A percentile compares a stretch with the other conserved stretches of the same genome.
Evolutionary conservation across 1,284 basidiomycete species (phyloP).

Genomic region (Singerocomus inundabilis): DNA sequence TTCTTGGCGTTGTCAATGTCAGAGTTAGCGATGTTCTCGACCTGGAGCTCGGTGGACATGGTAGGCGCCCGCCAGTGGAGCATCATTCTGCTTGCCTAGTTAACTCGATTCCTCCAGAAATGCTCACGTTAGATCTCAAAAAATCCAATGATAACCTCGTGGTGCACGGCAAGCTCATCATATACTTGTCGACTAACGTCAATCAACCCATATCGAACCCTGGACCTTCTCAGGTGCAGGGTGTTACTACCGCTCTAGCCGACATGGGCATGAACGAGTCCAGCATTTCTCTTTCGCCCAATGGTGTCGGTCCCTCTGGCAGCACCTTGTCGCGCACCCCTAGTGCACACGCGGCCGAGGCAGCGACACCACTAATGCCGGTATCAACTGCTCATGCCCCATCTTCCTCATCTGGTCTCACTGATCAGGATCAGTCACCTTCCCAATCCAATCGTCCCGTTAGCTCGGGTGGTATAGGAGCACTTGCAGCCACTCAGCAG

Average conservation of each 20-base stretch:
- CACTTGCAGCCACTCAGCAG: constrained; percentile 16
- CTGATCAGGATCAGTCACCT: constrained; percentile 27
- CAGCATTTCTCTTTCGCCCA: constrained; percentile 51
- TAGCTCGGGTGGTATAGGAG: constrained; percentile 24
- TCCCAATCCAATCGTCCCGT: constrained; percentile 27
- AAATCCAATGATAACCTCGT: constrained; percentile 88
- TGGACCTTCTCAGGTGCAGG: constrained; percentile 62
- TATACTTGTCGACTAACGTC: constrained; percentile 86
- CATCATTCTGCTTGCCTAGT: not conserved
- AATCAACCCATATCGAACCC: constrained; percentile 73
- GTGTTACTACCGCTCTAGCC: constrained; percentile 52
- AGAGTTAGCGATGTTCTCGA: constrained; percentile 89
- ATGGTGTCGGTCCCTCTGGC: constrained; percentile 35
- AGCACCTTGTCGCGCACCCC: constrained; percentile 47
- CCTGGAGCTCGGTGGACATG: constrained; percentile 85
- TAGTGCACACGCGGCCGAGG: constrained; percentile 54
- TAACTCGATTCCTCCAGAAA: constrained; percentile 51
- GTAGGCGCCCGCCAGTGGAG: constrained; percentile 45
- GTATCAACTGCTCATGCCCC: constrained; percentile 40
- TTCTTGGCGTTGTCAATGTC: constrained; percentile 92
- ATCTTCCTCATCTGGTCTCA: constrained; percentile 22
- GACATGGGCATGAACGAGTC: constrained; percentile 59
- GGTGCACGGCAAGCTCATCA: constrained; percentile 88
- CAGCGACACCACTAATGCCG: constrained; percentile 33
- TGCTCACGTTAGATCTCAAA: constrained; percentile 87